Evolutionary conservation across 1,284 basidiomycete genomes (phyloP).

Genomic region (Leccinum huronense): DNA sequence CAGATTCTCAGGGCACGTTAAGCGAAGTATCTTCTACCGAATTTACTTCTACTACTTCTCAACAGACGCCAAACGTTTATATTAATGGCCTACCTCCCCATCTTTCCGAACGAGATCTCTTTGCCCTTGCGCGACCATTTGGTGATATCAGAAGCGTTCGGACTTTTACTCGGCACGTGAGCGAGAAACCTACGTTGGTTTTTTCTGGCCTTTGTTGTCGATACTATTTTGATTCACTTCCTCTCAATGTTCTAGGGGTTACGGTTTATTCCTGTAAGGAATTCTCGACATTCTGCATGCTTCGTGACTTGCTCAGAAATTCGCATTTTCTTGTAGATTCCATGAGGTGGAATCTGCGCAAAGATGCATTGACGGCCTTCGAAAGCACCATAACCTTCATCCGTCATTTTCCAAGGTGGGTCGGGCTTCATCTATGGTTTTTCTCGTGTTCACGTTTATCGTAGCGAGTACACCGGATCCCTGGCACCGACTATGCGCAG

Average conservation of each 20-base stretch:
- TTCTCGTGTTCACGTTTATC: constrained; percentile 4
- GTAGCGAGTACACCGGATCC: constrained; percentile 76
- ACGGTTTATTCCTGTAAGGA: constrained; percentile 75
- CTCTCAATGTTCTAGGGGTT: constrained; percentile 50
- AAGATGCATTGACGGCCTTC: constrained; percentile 63
- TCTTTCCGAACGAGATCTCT: constrained; percentile 61
- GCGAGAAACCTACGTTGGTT: constrained; percentile 46
- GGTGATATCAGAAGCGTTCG: constrained; percentile 59
- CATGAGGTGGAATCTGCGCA: constrained; percentile 61
- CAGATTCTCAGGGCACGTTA: constrained; percentile 18
- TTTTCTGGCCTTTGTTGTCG: constrained; percentile 2
- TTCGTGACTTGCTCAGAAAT: constrained; percentile 1
- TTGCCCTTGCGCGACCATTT: constrained; percentile 53
- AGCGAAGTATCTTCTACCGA: constrained; percentile 18
- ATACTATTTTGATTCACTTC: constrained; percentile 1
- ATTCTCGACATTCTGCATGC: constrained; percentile 4
- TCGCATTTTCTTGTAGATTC: constrained; percentile 45
- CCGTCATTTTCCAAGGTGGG: constrained; percentile 66
- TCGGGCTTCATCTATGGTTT: not conserved
- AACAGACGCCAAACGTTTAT: constrained; percentile 59
- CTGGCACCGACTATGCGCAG: constrained; percentile 57
- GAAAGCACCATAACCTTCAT: constrained; percentile 69
- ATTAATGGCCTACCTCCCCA: constrained; percentile 67
- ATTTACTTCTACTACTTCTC: constrained; percentile 12
- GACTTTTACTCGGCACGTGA: constrained; percentile 62